Evolutionary conservation across 139 green algal species (phyloP).

Genomic region (Desmodesmus armatus): DNA sequence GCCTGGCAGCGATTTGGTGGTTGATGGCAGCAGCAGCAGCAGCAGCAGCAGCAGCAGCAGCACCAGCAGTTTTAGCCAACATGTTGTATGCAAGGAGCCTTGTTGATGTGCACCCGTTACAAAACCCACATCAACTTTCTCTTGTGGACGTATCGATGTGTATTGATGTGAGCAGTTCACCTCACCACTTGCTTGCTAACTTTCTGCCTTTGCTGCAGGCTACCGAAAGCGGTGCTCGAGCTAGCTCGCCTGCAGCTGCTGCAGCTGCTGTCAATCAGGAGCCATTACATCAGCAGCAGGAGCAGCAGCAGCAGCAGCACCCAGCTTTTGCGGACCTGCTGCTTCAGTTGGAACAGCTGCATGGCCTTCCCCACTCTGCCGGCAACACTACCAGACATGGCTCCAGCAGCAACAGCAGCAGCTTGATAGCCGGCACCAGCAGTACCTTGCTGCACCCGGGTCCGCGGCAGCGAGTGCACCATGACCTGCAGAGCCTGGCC

Average conservation of each 20-base stretch:
- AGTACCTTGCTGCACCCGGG: not conserved
- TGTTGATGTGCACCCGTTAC: too few relatives aligned
- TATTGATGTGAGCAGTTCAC: too few relatives aligned
- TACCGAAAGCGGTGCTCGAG: not conserved
- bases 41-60: not conserved
- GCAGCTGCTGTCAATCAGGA: not conserved
- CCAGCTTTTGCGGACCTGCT: not conserved
- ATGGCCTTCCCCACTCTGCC: not conserved
- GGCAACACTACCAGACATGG: not conserved
- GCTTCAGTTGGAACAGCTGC: not conserved
- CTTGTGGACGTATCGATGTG: too few relatives aligned
- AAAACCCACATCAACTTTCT: too few relatives aligned
- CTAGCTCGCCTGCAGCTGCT: not conserved
- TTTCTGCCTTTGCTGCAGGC: too few relatives aligned
- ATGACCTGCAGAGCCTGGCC: not conserved
- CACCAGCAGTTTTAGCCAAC: not conserved
- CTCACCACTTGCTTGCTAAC: too few relatives aligned
- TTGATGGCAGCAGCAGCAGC: conserved; percentile 1
- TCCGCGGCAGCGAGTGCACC: too few relatives aligned
- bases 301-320: not conserved
- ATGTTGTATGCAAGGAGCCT: too few relatives aligned
- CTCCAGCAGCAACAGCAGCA: conserved; percentile 15
- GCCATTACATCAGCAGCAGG: not conserved
- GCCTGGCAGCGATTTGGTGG: not conserved
- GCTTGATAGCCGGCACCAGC: too few relatives aligned